Evolutionary conservation across 1,284 basidiomycete genomes (phyloP).

Genomic region (Apiotrichum mycotoxinovorans): DNA sequence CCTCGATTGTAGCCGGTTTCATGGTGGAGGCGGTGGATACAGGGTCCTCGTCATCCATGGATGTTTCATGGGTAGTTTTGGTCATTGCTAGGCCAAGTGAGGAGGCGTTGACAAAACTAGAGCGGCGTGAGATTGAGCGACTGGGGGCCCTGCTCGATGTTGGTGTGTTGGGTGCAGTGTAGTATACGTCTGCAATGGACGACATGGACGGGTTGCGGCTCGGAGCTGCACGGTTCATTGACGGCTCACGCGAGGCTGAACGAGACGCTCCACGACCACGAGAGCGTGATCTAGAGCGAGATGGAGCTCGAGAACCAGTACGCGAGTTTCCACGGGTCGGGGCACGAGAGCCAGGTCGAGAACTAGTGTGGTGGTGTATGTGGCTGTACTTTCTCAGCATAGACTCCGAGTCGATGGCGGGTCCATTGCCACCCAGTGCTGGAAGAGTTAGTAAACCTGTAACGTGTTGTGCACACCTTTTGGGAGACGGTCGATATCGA

Average conservation of each 20-base stretch:
- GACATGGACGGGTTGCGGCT: conserved; percentile 19
- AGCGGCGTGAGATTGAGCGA: conserved; percentile 8
- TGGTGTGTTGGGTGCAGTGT: conserved; percentile 35
- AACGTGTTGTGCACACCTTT: conserved; percentile 21
- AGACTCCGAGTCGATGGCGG: conserved; percentile 22
- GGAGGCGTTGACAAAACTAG: background rate
- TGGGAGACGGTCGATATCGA: conserved; percentile 38
- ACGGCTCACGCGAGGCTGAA: conserved; percentile 4
- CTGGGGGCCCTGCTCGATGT: background rate
- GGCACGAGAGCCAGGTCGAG: conserved; percentile 13
- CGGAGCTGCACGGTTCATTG: conserved; percentile 3
- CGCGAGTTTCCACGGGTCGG: conserved; percentile 7
- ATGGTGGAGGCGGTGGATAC: background rate
- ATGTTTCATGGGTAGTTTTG: conserved; percentile 5
- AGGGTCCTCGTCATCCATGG: background rate
- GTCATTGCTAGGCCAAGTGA: conserved; percentile 22
- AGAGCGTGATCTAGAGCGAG: conserved; percentile 9
- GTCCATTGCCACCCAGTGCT: conserved; percentile 35
- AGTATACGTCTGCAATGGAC: conserved; percentile 48
- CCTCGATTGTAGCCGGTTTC: background rate
- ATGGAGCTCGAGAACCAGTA: conserved; percentile 7
- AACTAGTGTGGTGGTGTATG: conserved; percentile 14
- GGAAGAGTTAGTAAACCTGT: background rate
- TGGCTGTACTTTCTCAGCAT: conserved; percentile 29
- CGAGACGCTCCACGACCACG: conserved; percentile 3